These are phyloP conservation scores for Rhinocladiella similis DNA, from an alignment of 2,329 filamentous ascomycete species.

Conservation along the genomic window DNA sequence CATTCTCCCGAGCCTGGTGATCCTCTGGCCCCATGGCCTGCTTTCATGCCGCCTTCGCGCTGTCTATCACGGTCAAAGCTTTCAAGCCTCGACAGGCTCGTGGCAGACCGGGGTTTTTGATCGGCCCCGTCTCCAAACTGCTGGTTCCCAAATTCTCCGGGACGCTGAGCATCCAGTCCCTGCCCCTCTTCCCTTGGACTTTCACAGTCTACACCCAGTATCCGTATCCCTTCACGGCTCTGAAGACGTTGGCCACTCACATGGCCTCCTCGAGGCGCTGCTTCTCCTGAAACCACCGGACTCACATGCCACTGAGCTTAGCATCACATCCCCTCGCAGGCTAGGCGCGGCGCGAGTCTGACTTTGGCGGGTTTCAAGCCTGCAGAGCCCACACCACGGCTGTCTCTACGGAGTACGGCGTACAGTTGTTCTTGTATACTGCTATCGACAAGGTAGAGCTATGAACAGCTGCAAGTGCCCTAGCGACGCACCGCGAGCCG, in stretches of 20 bases:
- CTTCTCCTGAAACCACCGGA: constrained; percentile 23
- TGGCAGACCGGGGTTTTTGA: constrained; percentile 17
- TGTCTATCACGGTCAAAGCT: constrained; percentile 15
- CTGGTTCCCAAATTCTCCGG: constrained; percentile 24
- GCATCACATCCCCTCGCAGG: constrained; percentile 20
- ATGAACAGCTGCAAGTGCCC: constrained; percentile 10
- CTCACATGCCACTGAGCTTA: constrained; percentile 16
- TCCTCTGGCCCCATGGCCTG: constrained; percentile 15
- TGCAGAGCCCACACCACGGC: neutral
- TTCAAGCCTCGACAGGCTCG: constrained; percentile 10
- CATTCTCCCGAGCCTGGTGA: constrained; percentile 1
- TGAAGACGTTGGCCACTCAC: constrained; percentile 15
- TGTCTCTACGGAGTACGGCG: neutral
- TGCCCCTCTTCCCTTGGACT: neutral
- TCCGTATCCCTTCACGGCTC: neutral
- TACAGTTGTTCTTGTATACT: too few species aligned
- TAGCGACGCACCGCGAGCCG: constrained; percentile 12
- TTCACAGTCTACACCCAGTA: too few species aligned
- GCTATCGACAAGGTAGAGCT: constrained; percentile 3
- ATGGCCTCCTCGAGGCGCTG: constrained; percentile 20
- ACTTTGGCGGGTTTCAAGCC: neutral
- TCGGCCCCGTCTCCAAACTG: constrained; percentile 11
- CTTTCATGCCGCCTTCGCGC: constrained; percentile 7
- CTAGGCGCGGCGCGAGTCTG: constrained; percentile 27
- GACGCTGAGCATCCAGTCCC: constrained; percentile 4